Percentiles rank a stretch among this genome's conserved stretches.
Conservation (phyloP, 768 basidiomycete genomes). For the Mycena crocata region DNA sequence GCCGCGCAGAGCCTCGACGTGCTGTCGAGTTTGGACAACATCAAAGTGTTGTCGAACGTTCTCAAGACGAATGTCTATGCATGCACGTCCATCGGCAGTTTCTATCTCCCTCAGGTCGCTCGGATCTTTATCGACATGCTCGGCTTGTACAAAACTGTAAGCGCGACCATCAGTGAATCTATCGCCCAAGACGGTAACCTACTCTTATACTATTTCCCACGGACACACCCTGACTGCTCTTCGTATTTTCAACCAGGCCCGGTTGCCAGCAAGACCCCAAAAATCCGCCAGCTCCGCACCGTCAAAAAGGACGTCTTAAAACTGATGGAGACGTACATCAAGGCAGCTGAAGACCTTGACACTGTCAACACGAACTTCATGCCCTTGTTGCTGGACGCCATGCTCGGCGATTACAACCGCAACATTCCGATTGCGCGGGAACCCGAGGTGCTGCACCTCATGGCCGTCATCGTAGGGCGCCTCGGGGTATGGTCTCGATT, state of each 20-base stretch:
- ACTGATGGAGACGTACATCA: constrained; percentile 97
- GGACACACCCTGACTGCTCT: constrained; percentile 1
- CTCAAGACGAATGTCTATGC: constrained; percentile 99
- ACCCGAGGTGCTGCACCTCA: constrained; percentile 96
- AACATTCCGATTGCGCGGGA: constrained; percentile 95
- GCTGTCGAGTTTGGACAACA: constrained; percentile 89
- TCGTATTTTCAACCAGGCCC: constrained; percentile 60
- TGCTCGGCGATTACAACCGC: constrained; percentile 94
- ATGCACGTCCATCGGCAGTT: constrained; percentile 95
- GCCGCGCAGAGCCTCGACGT: constrained; percentile 94
- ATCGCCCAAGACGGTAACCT: constrained; percentile 87
- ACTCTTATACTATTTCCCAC: constrained; percentile 23
- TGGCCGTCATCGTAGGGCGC: constrained; percentile 91
- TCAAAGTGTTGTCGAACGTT: constrained; percentile 96
- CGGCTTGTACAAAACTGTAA: constrained; percentile 96
- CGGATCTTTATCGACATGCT: constrained; percentile 98
- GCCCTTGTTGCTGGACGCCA: constrained; percentile 95
- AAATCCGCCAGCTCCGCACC: constrained; percentile 91
- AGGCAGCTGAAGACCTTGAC: constrained; percentile 96
- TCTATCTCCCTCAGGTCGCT: constrained; percentile 95
- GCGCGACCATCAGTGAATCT: constrained; percentile 93
- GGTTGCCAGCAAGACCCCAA: constrained; percentile 96
- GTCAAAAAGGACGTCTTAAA: constrained; percentile 99
- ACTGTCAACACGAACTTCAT: constrained; percentile 92
- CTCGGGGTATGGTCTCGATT: constrained; percentile 76